Conservation (phyloP, 2,329 filamentous ascomycete genomes). For the Metarhizium brunneum region DNA sequence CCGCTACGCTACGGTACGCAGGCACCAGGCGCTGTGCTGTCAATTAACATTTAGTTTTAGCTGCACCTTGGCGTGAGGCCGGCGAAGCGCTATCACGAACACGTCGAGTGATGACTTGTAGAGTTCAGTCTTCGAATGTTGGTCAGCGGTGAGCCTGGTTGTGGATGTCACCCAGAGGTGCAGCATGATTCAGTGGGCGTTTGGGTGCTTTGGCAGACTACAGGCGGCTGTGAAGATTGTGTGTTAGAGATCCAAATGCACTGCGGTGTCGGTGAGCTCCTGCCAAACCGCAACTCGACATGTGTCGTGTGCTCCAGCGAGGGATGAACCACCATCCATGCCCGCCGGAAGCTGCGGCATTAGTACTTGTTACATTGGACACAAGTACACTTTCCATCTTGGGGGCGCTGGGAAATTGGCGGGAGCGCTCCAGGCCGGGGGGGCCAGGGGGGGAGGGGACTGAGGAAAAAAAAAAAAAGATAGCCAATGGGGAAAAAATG, state of each 20-base stretch:
- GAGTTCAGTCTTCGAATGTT: too few species aligned
- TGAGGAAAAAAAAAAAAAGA: not conserved
- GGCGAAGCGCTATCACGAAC: not conserved
- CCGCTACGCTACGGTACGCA: not conserved
- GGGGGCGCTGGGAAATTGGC: not conserved
- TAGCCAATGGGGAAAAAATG: not conserved
- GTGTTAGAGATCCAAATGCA: too few species aligned
- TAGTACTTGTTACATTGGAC: not conserved
- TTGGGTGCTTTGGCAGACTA: not conserved
- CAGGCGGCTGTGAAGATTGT: too few species aligned
- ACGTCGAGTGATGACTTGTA: not conserved
- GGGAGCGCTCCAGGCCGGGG: not conserved
- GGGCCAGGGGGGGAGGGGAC: not conserved
- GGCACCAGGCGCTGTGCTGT: not conserved
- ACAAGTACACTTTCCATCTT: not conserved
- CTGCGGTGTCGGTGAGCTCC: not conserved
- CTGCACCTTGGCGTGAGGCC: not conserved
- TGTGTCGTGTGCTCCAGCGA: not conserved
- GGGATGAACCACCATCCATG: not conserved
- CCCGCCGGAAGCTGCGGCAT: slow-evolving; percentile 4
- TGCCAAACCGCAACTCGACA: not conserved
- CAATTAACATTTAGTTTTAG: not conserved
- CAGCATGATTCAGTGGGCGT: not conserved
- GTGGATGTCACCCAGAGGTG: too few species aligned
- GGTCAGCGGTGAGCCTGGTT: too few species aligned